Evolutionary conservation across 305 asterid genomes (phyloP), one percentile per base, ranked within the genome.

Genomic region (Fraxinus baroniana): DNA sequence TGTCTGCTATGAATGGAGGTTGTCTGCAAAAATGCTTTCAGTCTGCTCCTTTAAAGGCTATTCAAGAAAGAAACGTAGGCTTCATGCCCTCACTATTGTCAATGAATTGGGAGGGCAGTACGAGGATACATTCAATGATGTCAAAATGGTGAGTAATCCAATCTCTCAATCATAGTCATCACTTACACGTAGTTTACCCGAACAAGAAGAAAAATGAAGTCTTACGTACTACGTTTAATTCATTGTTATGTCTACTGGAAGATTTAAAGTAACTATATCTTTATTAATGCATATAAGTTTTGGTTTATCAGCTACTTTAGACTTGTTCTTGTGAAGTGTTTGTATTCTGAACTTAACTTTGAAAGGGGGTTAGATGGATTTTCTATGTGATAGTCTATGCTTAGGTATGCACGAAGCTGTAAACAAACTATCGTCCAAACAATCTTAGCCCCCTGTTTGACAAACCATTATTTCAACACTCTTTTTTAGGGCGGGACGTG

Each of bases 51-150:
- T 77, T 32, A 80, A 78, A 75, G 87, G 87, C 46, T 37, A 64
- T 81, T 80, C 87, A 62, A 89, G 87, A 64, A 89, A 84, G 87
- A 85, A 84, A 30, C 83, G 86, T 72, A 87, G 83, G 87, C n/a
- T 81, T 73, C 81, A 64, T 64, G 75, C 83, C 71, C 73, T 88
- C 36, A 46, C 74, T 2, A 81, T 91, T 87, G 94, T 89, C 60
- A 83, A 76, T 87, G 91, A 91, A 49, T 74, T 91, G 86, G 94
- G 92, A 68, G 97, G 92, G 4, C 92, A 92, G 39, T 90, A 89
- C n/a, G 95, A 91, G 8, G 97, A 91, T 62, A 86, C 92, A 79
- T 91, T 89, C 84, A 89, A 84, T 70, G 97, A 92, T 83, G 92
- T 92, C 15, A 92, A 91, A 86, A 76, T 57, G 78, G 97, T 90